Conservation (phyloP, 2,329 filamentous ascomycete genomes). For the Pyrenochaeta sp. region DNA sequence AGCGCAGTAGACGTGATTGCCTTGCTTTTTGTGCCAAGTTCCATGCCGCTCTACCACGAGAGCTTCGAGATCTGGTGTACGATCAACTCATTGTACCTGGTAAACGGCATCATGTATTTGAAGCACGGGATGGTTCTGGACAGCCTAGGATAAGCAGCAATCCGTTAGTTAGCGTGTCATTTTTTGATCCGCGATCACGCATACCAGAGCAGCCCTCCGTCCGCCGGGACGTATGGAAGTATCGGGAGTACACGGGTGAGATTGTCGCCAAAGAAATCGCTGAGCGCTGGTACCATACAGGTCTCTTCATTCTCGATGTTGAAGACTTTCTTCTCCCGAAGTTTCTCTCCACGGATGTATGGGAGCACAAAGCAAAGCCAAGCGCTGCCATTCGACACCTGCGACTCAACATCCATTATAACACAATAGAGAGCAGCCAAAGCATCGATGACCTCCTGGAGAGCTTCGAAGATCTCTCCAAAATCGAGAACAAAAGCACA, state of each 20-base stretch:
- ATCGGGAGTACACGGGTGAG: not conserved
- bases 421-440: not conserved
- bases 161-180: not conserved
- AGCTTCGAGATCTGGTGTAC: slow-evolving; percentile 2
- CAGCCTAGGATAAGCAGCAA: not conserved
- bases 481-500: not conserved
- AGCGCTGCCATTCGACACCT: not conserved
- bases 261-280: slow-evolving; percentile 2
- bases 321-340: not conserved
- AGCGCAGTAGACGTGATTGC: not conserved
- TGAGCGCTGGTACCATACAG: slow-evolving; percentile 3
- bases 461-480: not conserved
- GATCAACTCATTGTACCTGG: slow-evolving; percentile 2
- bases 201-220: not conserved
- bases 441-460: not conserved
- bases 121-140: slow-evolving; percentile 1
- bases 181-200: slow-evolving; percentile 1
- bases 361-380: not conserved
- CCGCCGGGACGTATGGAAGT: slow-evolving; percentile 1
- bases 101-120: not conserved
- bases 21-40: not conserved
- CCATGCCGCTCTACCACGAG: slow-evolving; percentile 1
- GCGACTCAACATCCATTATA: not conserved
- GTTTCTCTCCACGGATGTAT: slow-evolving; percentile 3
- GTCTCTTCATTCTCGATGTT: not conserved